Percentiles rank a stretch among this genome's conserved stretches.
These are phyloP conservation scores for Epichloe gansuensis DNA, from an alignment of 2,329 filamentous ascomycete genomes.

Conservation along the genomic window DNA sequence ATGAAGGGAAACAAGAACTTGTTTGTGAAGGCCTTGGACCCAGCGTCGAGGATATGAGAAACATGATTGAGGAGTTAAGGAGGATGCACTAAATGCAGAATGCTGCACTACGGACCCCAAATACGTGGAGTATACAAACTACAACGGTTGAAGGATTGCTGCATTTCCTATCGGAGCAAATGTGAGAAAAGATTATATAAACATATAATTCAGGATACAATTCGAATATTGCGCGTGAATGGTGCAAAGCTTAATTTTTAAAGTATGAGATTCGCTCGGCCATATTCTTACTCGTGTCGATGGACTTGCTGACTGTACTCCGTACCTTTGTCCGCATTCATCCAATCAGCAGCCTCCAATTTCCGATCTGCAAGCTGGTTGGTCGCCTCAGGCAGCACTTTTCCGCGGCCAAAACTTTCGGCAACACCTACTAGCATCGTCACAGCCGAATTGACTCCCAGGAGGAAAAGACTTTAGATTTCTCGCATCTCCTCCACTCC, in stretches of 20 bases:
- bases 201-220: too few species aligned
- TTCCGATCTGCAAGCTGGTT: constrained; percentile 28
- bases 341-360: constrained; percentile 36
- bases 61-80: constrained; percentile 49
- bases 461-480: constrained; percentile 37
- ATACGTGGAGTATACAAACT: not conserved
- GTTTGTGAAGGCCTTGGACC: constrained; percentile 45
- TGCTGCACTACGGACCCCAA: too few species aligned
- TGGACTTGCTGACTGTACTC: not conserved
- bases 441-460: constrained; percentile 17
- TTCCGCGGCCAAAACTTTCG: constrained; percentile 28
- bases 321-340: not conserved
- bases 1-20: constrained; percentile 42
- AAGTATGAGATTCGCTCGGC: too few species aligned
- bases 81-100: constrained; percentile 38
- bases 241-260: too few species aligned
- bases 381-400: constrained; percentile 31
- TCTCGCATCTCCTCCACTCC: constrained; percentile 12
- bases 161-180: not conserved
- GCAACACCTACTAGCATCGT: constrained; percentile 22
- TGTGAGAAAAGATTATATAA: not conserved
- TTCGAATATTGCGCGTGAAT: too few species aligned
- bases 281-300: too few species aligned
- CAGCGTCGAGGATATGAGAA: constrained; percentile 50
- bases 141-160: not conserved